Conservation (phyloP, 139 green algal genomes). For the Chlamydomonas eustigma region DNA sequence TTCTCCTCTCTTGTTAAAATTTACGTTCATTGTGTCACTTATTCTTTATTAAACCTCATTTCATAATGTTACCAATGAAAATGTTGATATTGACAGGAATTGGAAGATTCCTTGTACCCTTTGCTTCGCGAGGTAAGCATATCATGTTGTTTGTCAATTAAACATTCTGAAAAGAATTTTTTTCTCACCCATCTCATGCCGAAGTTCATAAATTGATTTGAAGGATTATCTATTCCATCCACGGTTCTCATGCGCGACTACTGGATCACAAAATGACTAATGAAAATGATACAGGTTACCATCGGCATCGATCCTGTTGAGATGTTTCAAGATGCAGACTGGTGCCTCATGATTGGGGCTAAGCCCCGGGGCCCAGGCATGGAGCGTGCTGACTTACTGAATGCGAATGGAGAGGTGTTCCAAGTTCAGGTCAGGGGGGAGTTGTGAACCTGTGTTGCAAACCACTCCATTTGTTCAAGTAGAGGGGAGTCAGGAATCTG, state of each 20-base stretch:
- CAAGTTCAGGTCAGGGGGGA: slow-evolving; percentile 40
- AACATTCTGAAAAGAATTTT: neutral
- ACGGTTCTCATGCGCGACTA: no score
- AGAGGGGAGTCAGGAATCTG: no score
- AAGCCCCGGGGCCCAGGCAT: slow-evolving; percentile 89
- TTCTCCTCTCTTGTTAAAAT: neutral
- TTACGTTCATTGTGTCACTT: neutral
- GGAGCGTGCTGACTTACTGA: slow-evolving; percentile 85
- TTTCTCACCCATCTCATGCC: no score
- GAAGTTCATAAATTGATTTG: no score
- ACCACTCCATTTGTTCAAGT: no score
- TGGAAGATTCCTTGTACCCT: slow-evolving; percentile 92
- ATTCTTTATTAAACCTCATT: neutral
- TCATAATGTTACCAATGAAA: neutral
- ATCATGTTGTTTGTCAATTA: neutral
- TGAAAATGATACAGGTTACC: slow-evolving; percentile 36
- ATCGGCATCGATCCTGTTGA: slow-evolving; percentile 75
- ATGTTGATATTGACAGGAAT: slow-evolving; percentile 46
- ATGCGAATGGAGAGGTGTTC: slow-evolving; percentile 89
- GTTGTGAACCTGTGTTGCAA: neutral
- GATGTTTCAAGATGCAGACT: slow-evolving; percentile 85
- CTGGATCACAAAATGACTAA: neutral
- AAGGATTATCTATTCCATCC: no score
- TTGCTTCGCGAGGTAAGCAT: slow-evolving; percentile 69
- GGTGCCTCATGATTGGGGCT: slow-evolving; percentile 88